Conservation (phyloP, 2,329 filamentous ascomycete genomes). For the Penicillium psychrosexuale region DNA sequence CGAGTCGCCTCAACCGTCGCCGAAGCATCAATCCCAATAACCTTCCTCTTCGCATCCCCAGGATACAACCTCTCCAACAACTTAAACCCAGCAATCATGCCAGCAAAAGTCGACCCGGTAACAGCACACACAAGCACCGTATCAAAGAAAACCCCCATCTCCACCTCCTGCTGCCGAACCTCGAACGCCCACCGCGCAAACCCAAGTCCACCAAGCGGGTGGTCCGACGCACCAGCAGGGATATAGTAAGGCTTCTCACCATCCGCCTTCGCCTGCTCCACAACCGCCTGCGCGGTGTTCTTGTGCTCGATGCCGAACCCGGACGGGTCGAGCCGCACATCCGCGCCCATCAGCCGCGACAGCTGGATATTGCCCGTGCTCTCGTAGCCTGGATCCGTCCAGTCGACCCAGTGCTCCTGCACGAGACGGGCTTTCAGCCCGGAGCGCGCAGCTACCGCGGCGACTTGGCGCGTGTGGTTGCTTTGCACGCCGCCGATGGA, state of each 20-base stretch:
- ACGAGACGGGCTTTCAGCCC: conserved; percentile 53
- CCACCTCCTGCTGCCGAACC: conserved; percentile 61
- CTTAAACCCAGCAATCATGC: conserved; percentile 71
- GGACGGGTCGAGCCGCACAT: conserved; percentile 59
- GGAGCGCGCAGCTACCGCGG: conserved; percentile 58
- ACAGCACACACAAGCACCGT: conserved; percentile 67
- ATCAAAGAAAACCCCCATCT: conserved; percentile 63
- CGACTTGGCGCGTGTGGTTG: conserved; percentile 67
- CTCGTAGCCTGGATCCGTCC: conserved; percentile 58
- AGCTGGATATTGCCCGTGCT: conserved; percentile 70
- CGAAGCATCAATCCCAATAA: conserved; percentile 67
- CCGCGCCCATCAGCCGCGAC: conserved; percentile 64
- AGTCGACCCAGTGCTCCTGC: conserved; percentile 68
- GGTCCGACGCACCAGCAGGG: conserved; percentile 67
- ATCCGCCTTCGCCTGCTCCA: conserved; percentile 50
- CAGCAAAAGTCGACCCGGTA: conserved; percentile 67
- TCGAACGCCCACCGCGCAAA: conserved; percentile 71
- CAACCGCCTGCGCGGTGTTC: conserved; percentile 54
- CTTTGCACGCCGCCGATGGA: conserved; percentile 67
- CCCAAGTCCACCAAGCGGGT: conserved; percentile 66
- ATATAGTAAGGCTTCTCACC: conserved; percentile 68
- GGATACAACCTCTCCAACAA: conserved; percentile 52
- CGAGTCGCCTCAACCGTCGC: conserved; percentile 60
- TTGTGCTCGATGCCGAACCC: conserved; percentile 69
- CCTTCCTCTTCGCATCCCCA: conserved; percentile 45